Evolutionary conservation across 2,329 filamentous ascomycete species (phyloP).

Genomic region (Aspergillus thermomutatus): DNA sequence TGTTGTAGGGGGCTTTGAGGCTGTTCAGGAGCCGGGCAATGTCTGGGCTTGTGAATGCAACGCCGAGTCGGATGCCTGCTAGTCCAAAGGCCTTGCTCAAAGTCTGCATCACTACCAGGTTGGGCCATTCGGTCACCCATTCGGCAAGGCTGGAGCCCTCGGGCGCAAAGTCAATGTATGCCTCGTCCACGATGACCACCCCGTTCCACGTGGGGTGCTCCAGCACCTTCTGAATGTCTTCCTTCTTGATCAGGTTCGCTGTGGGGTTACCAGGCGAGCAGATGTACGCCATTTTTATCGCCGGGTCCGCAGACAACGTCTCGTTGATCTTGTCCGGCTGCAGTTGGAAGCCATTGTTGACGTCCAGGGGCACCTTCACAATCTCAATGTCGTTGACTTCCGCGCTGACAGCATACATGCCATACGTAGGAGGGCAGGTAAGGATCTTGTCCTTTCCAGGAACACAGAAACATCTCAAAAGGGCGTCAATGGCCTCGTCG

Average conservation of each 20-base stretch:
- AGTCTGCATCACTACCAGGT: conserved; percentile 96
- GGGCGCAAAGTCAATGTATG: conserved; percentile 91
- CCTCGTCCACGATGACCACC: conserved; percentile 88
- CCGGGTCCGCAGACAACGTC: conserved; percentile 59
- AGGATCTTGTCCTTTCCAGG: conserved; percentile 87
- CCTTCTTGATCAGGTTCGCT: conserved; percentile 71
- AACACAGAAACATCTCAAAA: conserved; percentile 88
- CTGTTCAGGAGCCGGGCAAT: conserved; percentile 82
- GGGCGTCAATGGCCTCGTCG: conserved; percentile 93
- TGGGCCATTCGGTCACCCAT: conserved; percentile 89
- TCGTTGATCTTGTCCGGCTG: conserved; percentile 67
- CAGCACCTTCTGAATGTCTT: conserved; percentile 69
- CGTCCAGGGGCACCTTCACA: conserved; percentile 78
- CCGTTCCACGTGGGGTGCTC: conserved; percentile 93
- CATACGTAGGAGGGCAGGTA: conserved; percentile 93
- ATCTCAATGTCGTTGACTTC: conserved; percentile 89
- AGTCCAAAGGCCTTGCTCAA: conserved; percentile 97
- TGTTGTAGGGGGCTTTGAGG: conserved; percentile 94
- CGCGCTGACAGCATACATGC: conserved; percentile 95
- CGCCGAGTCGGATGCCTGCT: conserved; percentile 86
- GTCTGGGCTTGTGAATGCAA: conserved; percentile 71
- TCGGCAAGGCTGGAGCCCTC: conserved; percentile 78
- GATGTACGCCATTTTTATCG: conserved; percentile 85
- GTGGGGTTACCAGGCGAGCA: conserved; percentile 97
- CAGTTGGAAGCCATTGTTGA: conserved; percentile 68